phyloP scores from a whole-genome alignment of 2,329 filamentous ascomycete genomes.

The Fusarium hostae region DNA sequence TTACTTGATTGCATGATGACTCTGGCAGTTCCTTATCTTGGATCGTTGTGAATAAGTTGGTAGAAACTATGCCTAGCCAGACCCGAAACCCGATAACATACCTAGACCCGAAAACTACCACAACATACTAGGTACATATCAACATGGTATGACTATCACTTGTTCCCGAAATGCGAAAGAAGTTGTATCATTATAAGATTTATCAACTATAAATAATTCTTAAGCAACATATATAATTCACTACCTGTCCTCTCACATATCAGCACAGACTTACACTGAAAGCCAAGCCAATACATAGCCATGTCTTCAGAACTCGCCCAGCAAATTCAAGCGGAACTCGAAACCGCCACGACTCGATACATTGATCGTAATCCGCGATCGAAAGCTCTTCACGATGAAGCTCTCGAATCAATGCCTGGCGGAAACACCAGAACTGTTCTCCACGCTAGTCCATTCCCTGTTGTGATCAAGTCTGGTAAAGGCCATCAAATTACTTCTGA shows the following conservation, averaged over 20 bases:
- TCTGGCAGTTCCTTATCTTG: not conserved
- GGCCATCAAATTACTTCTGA: slow-evolving; percentile 53
- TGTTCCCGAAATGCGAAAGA: slow-evolving; percentile 24
- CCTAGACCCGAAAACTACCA: slow-evolving; percentile 20
- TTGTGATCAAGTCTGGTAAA: slow-evolving; percentile 53
- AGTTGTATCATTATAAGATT: not conserved
- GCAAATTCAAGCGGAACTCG: slow-evolving; percentile 45
- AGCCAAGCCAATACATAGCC: not conserved
- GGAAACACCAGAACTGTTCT: slow-evolving; percentile 60
- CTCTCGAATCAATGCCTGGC: slow-evolving; percentile 54
- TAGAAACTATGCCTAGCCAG: not conserved
- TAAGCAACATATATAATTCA: not conserved
- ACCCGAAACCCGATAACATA: slow-evolving; percentile 35
- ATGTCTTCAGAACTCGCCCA: slow-evolving; percentile 36
- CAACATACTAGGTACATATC: not conserved
- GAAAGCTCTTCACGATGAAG: slow-evolving; percentile 51
- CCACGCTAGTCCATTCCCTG: slow-evolving; percentile 57
- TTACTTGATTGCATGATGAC: not conserved
- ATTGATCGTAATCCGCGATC: slow-evolving; percentile 52
- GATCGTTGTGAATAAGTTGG: not conserved
- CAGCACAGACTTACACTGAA: not conserved
- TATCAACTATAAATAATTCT: not conserved
- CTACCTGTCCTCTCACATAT: not conserved
- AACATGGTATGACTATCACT: not conserved
- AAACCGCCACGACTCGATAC: slow-evolving; percentile 50